phyloP scores from a whole-genome alignment of 1,139 yeast species.

The Geotrichum restrictum region DNA sequence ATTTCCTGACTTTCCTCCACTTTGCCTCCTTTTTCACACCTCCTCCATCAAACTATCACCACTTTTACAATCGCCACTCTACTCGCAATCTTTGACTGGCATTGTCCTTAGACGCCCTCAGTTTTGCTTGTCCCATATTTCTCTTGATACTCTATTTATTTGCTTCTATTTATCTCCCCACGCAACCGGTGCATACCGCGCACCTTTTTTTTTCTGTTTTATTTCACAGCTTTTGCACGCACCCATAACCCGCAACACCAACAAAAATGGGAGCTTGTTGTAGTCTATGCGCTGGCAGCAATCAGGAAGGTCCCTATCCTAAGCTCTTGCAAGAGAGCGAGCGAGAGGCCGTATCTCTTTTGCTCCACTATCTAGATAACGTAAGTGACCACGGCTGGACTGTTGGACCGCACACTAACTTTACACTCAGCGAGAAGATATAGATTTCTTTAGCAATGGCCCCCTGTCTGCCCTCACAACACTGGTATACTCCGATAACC shows the following conservation, averaged over 20 bases:
- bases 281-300: constrained; percentile 33
- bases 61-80: background rate
- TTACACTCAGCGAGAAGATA: constrained; percentile 52
- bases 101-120: background rate
- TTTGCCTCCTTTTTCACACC: background rate
- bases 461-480: constrained; percentile 87
- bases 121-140: background rate
- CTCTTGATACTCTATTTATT: background rate
- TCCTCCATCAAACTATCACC: background rate
- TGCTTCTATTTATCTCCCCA: background rate
- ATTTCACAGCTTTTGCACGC: background rate
- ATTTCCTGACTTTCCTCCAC: background rate
- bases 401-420: too few relatives aligned
- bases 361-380: constrained; percentile 84
- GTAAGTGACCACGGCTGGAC: constrained; percentile 33
- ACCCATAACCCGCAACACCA: background rate
- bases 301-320: constrained; percentile 52
- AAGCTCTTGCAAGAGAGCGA: constrained; percentile 95
- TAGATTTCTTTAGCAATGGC: constrained; percentile 73
- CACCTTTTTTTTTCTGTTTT: background rate
- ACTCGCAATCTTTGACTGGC: background rate
- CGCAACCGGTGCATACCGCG: background rate
- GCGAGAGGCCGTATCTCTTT: constrained; percentile 89
- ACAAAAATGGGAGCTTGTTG: constrained; percentile 29
- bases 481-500: constrained; percentile 87